Conservation (phyloP, 306 rosid species). For the Chamaecrista fasciculata region DNA sequence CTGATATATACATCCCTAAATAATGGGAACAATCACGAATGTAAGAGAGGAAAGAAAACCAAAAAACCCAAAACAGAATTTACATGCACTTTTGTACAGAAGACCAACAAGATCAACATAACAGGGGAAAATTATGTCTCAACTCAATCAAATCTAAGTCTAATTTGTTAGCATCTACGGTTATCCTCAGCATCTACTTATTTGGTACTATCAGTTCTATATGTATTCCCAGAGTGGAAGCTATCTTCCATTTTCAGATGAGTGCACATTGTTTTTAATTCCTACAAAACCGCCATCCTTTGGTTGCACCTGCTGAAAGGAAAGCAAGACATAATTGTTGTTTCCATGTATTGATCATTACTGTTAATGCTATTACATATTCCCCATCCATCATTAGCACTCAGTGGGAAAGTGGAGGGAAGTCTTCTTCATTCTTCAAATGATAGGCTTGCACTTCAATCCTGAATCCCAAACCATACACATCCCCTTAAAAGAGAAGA, state of each 20-base stretch:
- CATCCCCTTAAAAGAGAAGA: slow-evolving; percentile 41
- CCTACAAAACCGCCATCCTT: slow-evolving; percentile 47
- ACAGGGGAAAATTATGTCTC: slow-evolving; percentile 23
- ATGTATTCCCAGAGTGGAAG: slow-evolving; percentile 36
- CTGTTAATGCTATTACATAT: slow-evolving; percentile 41
- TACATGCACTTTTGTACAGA: slow-evolving; percentile 49
- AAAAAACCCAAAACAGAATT: slow-evolving; percentile 32
- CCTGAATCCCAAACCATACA: slow-evolving; percentile 59
- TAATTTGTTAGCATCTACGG: slow-evolving; percentile 45
- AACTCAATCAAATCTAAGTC: slow-evolving; percentile 36
- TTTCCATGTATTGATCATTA: slow-evolving; percentile 48
- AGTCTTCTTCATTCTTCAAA: slow-evolving; percentile 59
- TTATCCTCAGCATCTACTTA: slow-evolving; percentile 41
- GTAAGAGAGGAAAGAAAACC: slow-evolving; percentile 20
- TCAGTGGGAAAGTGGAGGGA: slow-evolving; percentile 55
- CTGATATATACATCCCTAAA: slow-evolving; percentile 22
- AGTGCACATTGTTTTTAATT: slow-evolving; percentile 43
- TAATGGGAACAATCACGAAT: slow-evolving; percentile 19
- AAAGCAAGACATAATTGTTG: slow-evolving; percentile 37
- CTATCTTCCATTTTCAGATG: slow-evolving; percentile 38
- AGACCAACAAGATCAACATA: slow-evolving; percentile 33
- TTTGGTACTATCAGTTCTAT: slow-evolving; percentile 38
- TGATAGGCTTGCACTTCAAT: slow-evolving; percentile 43
- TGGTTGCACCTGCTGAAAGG: slow-evolving; percentile 43
- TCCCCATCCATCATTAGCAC: slow-evolving; percentile 44